Conservation (phyloP, 129 eudicot genomes). For the Glebionis coronaria region DNA sequence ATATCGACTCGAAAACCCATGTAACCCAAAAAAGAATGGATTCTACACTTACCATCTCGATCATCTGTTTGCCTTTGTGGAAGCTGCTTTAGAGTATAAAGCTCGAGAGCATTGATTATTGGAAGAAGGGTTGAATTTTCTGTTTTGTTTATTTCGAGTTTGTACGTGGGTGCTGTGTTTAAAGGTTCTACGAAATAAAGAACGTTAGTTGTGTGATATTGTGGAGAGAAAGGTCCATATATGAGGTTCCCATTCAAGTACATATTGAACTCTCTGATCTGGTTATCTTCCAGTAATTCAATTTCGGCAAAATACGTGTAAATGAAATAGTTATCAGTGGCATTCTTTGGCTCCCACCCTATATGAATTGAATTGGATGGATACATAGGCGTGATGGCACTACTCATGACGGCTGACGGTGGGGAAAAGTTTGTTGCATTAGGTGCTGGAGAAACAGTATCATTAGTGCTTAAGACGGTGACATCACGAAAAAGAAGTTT, state of each 20-base stretch:
- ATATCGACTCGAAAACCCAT: too few species aligned
- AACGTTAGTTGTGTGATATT: slow-evolving; percentile 1
- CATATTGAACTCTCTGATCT: slow-evolving; percentile 31
- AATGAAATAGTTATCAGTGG: slow-evolving; percentile 7
- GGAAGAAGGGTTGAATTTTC: slow-evolving; percentile 47
- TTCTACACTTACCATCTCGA: slow-evolving; percentile 32
- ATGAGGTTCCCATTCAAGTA: slow-evolving; percentile 31
- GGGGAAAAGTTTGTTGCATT: slow-evolving; percentile 12
- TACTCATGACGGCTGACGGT: slow-evolving; percentile 27
- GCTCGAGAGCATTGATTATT: slow-evolving; percentile 47
- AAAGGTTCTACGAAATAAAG: slow-evolving; percentile 3
- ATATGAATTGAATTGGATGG: not conserved
- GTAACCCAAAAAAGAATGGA: too few species aligned
- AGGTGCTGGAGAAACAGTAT: not conserved
- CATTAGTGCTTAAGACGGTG: not conserved
- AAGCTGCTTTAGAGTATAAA: slow-evolving; percentile 24
- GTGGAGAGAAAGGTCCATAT: slow-evolving; percentile 21
- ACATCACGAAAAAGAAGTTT: not conserved
- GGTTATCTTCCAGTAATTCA: slow-evolving; percentile 8
- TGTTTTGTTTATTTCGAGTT: slow-evolving; percentile 21
- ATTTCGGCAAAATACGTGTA: slow-evolving; percentile 31
- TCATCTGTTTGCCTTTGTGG: slow-evolving; percentile 29
- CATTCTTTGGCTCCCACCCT: not conserved
- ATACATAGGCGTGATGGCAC: slow-evolving; percentile 20
- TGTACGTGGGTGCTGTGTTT: slow-evolving; percentile 12